These are phyloP conservation scores for Pythium insidiosum DNA, from an alignment of 352 stramenopile genomes.

Conservation along the genomic window DNA sequence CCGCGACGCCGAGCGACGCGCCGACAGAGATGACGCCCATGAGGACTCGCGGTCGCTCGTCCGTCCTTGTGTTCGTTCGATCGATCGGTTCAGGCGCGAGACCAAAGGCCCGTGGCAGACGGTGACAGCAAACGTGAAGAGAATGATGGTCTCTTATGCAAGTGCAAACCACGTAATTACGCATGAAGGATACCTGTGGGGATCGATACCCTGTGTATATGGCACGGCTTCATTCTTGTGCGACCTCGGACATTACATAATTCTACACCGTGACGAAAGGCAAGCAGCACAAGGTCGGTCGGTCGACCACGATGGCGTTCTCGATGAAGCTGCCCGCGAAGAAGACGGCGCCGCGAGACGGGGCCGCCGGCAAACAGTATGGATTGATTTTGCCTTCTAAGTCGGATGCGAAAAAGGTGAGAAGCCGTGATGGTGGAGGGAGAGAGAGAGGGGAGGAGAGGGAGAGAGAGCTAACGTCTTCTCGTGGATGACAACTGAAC, in stretches of 20 bases:
- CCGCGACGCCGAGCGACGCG: slow-evolving; percentile 61
- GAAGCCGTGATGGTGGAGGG: neutral
- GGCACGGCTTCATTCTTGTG: no score
- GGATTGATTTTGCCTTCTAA: slow-evolving; percentile 31
- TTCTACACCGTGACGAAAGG: neutral
- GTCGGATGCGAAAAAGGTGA: slow-evolving; percentile 24
- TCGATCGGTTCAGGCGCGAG: no score
- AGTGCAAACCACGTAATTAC: no score
- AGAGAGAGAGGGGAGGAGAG: no score
- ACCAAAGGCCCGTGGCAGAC: no score
- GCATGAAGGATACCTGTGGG: no score
- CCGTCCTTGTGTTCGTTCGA: neutral
- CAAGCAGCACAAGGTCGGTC: neutral
- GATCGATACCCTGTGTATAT: no score
- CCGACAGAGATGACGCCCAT: slow-evolving; percentile 81
- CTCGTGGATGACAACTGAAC: no score
- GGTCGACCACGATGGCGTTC: slow-evolving; percentile 29
- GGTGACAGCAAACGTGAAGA: no score
- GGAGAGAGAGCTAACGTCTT: no score
- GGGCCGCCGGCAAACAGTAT: slow-evolving; percentile 30
- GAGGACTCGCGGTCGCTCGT: neutral
- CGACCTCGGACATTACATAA: no score
- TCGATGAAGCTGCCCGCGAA: slow-evolving; percentile 44
- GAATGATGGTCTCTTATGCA: no score
- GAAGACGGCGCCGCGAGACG: slow-evolving; percentile 26